A percentile compares a stretch with the other conserved stretches of the same genome.
phyloP scores from a whole-genome alignment of 2,329 filamentous ascomycete genomes.

The Sclerotinia glacialis region DNA sequence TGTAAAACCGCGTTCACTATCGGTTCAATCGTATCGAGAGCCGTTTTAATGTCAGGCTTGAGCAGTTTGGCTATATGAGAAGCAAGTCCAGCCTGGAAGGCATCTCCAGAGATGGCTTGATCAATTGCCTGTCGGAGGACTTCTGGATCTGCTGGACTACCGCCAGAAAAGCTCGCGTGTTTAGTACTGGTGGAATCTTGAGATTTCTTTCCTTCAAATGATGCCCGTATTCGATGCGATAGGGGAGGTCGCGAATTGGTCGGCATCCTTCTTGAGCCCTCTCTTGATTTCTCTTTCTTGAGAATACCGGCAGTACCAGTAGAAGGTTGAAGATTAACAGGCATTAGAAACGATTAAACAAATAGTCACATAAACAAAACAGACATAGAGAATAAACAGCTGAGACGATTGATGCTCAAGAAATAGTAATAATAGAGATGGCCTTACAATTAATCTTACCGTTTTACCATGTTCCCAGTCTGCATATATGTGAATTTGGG shows the following conservation, averaged over 20 bases:
- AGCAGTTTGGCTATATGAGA: constrained; percentile 36
- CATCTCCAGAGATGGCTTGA: constrained; percentile 35
- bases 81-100: constrained; percentile 38
- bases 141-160: constrained; percentile 31
- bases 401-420: constrained; percentile 6
- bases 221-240: constrained; percentile 35
- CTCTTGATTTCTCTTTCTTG: constrained; percentile 2
- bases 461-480: constrained; percentile 10
- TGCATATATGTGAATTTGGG: constrained; percentile 1
- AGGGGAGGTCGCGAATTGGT: constrained; percentile 37
- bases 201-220: constrained; percentile 36
- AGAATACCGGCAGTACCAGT: background rate
- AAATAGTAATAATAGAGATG: background rate
- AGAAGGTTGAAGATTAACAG: constrained; percentile 17
- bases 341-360: constrained; percentile 13
- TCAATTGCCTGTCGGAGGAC: constrained; percentile 34
- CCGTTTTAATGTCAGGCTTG: constrained; percentile 37
- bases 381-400: background rate
- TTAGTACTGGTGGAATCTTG: constrained; percentile 7
- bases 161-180: constrained; percentile 21
- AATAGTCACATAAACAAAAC: background rate
- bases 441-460: constrained; percentile 15
- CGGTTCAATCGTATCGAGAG: constrained; percentile 39
- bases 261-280: constrained; percentile 18
- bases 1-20: constrained; percentile 39